phyloP scores from a whole-genome alignment of 345 rosid genomes.

The Litchi chinensis region DNA sequence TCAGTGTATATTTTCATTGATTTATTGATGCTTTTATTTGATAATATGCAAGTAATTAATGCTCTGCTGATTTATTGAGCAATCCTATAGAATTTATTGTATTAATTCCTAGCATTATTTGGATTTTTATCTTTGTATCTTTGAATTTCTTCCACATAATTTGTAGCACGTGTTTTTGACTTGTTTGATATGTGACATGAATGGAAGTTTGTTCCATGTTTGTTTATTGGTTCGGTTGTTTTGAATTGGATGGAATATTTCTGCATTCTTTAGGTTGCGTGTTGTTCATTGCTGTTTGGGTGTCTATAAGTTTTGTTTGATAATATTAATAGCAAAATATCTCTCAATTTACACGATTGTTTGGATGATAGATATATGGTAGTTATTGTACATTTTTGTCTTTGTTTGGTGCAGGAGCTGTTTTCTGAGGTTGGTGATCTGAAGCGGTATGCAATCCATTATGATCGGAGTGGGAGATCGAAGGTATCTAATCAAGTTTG shows the following conservation, averaged over 20 bases:
- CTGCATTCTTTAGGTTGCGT: not conserved
- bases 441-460: constrained; percentile 79
- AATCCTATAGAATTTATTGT: no score
- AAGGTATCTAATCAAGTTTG: constrained; percentile 66
- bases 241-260: not conserved
- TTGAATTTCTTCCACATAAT: not conserved
- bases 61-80: not conserved
- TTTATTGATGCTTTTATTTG: not conserved
- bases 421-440: constrained; percentile 93
- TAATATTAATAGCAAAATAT: not conserved
- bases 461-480: constrained; percentile 95
- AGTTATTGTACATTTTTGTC: not conserved
- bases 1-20: not conserved
- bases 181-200: not conserved
- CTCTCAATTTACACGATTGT: not conserved
- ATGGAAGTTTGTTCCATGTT: not conserved
- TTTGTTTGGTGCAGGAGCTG: constrained; percentile 53
- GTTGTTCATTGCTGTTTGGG: not conserved
- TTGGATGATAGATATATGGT: not conserved
- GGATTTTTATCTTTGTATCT: not conserved
- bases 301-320: not conserved
- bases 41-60: no score
- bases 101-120: no score
- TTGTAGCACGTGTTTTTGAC: not conserved
- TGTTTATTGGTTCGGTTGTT: not conserved